Base-by-base conservation (phyloP, 2,329 filamentous ascomycete genomes). In the Fusarium domesticum region DNA sequence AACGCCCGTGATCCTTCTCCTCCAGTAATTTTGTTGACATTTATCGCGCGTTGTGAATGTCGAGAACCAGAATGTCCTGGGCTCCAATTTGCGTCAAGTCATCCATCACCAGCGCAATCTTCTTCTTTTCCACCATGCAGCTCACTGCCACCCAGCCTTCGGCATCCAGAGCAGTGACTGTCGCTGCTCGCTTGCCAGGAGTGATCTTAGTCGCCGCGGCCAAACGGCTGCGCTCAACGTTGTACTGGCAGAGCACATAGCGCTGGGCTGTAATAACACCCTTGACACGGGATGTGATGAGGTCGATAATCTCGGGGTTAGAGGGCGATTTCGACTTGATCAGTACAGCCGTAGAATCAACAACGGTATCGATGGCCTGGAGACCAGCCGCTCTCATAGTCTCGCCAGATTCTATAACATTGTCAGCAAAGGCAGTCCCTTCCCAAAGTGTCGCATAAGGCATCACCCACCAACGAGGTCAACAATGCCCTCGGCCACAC, bases 351-450 rank as follows among this genome's bases (percentile, higher is more conserved):
- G 85, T 88, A 43, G 87, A 91, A 45, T 89, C 84, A 39, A 96
- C 79, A 18, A 98, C 90, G 3, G 93, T 98, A 59, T 93, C 90
- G 59, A 97, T 96, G 44, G 92, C 85, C 71, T 90, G 91, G 39
- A 98, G 78, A 18, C 93, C 93, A 34, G 92, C 92, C 16, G 92
- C 93, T 62, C 88, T 87, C 93, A 98, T 98, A 1, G 93, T 98
- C 70, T 97, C 92, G 44, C 93, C 93, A 16, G 93, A 97, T 75
- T 98, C 92, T 93, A 57, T 16, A 8, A 18, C 7, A 33, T 25
- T 37, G 47, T 63, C 30, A 63, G 54, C 33, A 31, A 37, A 17
- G 7, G 18, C 31, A 8, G 17, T 20, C 32, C n/a, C 7, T 10
- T 6, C 12, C 6, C 8, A 30, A 11, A 25, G 10, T 15, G 15